Base-by-base conservation (phyloP, 1,139 yeast genomes). In the Sugiyamaella sp. region DNA sequence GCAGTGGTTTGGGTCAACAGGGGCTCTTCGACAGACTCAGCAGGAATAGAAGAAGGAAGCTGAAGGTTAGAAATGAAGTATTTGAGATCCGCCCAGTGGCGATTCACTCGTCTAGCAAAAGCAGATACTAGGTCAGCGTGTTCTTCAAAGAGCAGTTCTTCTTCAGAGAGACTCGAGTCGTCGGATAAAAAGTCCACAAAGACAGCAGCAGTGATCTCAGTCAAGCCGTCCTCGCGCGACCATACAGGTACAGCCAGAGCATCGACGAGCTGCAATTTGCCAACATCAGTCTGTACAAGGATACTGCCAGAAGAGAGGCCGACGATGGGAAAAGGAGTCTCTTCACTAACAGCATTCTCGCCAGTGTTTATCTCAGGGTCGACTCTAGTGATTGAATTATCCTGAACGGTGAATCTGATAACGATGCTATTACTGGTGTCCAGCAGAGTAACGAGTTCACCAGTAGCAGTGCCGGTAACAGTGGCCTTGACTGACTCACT, bases 151-250 rank as follows among this genome's bases (percentile, higher is more conserved):
- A 66, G 53, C 10, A 78, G 60, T 44, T 79, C 81, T 27, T 71
- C 68, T 9, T 68, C 66, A 0, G 76, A 66, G 9, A 71, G 54
- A 8, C 71, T 64, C 4, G 72, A 62, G 8, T 70, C 71, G 8
- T 67, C 63, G 35, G 70, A 71, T 8, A 69, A 62, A 2, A 72
- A 62, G 46, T 77, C 78, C 16, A 79, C 62, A 40, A 80, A 67
- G 1, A 74, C 65, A 32, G 73, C 72, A 14, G 75, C 75, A 3
- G 66, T 66, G 2, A 76, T 68, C 24, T 72, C 63, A 4, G 78
- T 69, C 8, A 79, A 57, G 0, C 81, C 75, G 60, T 77, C 81
- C 59, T 81, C 83, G 50, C 77, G 73, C 1, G 59, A 44, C 85
- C 85, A 81, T 10, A 12, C n/a, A 25, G 24, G 19, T 8, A 14